Percentiles rank a stretch among this genome's conserved stretches.
Evolutionary conservation across 1,284 basidiomycete genomes (phyloP).

Genomic region (Malassezia equina): DNA sequence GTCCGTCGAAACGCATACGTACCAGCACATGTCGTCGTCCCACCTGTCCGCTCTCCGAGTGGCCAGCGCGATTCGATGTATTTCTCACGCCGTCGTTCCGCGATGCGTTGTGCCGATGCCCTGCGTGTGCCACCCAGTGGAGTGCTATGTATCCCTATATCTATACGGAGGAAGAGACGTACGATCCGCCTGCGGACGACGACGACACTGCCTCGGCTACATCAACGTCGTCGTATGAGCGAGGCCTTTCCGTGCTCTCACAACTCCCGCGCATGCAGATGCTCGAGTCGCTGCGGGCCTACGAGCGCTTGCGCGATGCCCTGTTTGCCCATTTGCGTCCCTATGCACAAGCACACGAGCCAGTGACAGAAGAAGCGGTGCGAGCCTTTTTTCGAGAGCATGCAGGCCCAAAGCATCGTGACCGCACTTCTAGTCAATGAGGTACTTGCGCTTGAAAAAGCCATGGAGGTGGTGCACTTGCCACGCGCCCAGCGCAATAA

Average conservation of each 20-base stretch:
- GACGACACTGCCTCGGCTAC: constrained; percentile 26
- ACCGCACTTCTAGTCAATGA: constrained; percentile 62
- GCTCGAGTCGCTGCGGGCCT: constrained; percentile 47
- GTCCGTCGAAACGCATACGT: neutral
- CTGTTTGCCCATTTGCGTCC: constrained; percentile 48
- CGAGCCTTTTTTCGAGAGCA: constrained; percentile 43
- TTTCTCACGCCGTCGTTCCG: constrained; percentile 25
- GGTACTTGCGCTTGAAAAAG: constrained; percentile 93
- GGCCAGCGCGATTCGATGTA: neutral
- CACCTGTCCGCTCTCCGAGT: neutral
- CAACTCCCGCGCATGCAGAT: constrained; percentile 48
- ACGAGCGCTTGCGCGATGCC: constrained; percentile 44
- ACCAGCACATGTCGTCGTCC: neutral
- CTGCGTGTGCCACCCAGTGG: constrained; percentile 24
- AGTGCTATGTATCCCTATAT: constrained; percentile 38
- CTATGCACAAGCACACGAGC: constrained; percentile 43
- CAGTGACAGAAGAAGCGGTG: constrained; percentile 46
- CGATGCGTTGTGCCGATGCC: constrained; percentile 46
- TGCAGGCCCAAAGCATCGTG: neutral
- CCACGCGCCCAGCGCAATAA: constrained; percentile 79
- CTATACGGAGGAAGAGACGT: constrained; percentile 47
- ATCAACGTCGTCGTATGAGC: constrained; percentile 44
- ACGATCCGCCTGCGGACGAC: constrained; percentile 39
- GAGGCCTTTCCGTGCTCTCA: constrained; percentile 47
- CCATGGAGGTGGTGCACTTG: constrained; percentile 84